Percentiles rank a stretch among this genome's conserved stretches.
phyloP scores from a whole-genome alignment of 2,329 filamentous ascomycete species.

The Bertia moriformis region DNA sequence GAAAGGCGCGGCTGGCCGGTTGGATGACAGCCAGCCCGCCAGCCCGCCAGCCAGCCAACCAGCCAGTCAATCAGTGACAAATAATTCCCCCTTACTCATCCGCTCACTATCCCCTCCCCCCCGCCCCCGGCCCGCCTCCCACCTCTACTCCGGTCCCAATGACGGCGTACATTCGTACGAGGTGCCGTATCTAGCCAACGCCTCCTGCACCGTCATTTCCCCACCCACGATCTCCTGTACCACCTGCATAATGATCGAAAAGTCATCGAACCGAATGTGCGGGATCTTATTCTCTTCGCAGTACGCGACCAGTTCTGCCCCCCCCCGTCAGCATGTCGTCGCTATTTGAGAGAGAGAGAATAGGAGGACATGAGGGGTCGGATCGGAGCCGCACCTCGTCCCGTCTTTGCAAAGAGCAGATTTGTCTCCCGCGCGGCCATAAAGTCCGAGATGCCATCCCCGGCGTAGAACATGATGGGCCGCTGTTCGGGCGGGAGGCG shows the following conservation, averaged over 20 bases:
- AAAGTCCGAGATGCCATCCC: constrained; percentile 84
- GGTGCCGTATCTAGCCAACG: neutral
- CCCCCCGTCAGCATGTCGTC: neutral
- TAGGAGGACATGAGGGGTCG: too few relatives aligned
- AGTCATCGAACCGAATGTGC: neutral
- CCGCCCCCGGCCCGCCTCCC: too few relatives aligned
- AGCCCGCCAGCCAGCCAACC: too few relatives aligned
- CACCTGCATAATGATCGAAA: neutral
- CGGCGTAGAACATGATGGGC: constrained; percentile 83
- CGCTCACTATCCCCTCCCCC: too few relatives aligned
- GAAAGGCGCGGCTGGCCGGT: too few relatives aligned
- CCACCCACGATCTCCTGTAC: neutral
- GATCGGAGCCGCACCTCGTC: constrained; percentile 63
- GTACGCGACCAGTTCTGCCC: neutral
- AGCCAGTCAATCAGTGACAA: too few relatives aligned
- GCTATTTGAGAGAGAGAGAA: neutral
- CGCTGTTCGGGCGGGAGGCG: constrained; percentile 51
- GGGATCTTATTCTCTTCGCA: neutral
- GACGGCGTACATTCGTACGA: neutral
- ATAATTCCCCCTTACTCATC: too few relatives aligned
- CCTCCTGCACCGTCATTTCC: neutral
- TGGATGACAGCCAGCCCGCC: too few relatives aligned
- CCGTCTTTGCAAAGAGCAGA: constrained; percentile 82
- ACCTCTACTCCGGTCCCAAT: too few relatives aligned
- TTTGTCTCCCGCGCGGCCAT: constrained; percentile 88